Evolutionary conservation across 495 filamentous ascomycete species (phyloP).

Genomic region (Astrocystis sublimbata): DNA sequence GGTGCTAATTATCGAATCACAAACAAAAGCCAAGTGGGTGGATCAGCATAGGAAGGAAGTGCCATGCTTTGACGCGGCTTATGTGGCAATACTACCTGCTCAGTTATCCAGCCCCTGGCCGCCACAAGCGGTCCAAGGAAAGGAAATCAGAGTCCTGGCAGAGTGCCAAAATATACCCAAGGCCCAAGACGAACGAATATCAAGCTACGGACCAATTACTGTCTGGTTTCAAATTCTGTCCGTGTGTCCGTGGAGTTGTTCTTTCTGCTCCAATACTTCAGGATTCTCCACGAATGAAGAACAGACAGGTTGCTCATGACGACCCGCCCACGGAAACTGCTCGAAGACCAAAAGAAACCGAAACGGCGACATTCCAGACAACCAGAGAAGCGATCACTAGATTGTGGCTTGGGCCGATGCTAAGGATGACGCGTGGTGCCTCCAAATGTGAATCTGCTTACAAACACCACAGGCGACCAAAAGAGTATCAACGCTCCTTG

Average conservation of each 20-base stretch:
- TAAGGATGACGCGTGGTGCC: neutral
- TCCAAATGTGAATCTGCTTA: neutral
- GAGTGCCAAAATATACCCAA: too few species aligned
- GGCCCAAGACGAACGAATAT: neutral
- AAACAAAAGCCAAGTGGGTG: neutral
- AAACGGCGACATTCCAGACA: neutral
- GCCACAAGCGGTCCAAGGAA: constrained; percentile 9
- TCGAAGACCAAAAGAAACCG: neutral
- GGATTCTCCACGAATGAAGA: too few species aligned
- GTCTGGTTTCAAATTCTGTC: neutral
- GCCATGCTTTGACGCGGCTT: constrained; percentile 9
- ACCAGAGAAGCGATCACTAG: neutral
- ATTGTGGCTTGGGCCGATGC: neutral
- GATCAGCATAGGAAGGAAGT: constrained; percentile 8
- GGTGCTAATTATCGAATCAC: neutral
- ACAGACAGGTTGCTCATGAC: neutral
- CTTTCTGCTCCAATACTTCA: neutral
- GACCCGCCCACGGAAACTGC: neutral
- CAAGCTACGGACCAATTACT: neutral
- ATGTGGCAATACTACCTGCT: constrained; percentile 18
- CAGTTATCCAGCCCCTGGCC: neutral
- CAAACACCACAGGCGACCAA: neutral
- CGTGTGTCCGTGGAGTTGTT: too few species aligned
- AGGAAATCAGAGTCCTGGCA: neutral
- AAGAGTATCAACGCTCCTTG: neutral